Evolutionary conservation across 2,329 filamentous ascomycete species (phyloP).

Genomic region (Colletotrichum abscissum): DNA sequence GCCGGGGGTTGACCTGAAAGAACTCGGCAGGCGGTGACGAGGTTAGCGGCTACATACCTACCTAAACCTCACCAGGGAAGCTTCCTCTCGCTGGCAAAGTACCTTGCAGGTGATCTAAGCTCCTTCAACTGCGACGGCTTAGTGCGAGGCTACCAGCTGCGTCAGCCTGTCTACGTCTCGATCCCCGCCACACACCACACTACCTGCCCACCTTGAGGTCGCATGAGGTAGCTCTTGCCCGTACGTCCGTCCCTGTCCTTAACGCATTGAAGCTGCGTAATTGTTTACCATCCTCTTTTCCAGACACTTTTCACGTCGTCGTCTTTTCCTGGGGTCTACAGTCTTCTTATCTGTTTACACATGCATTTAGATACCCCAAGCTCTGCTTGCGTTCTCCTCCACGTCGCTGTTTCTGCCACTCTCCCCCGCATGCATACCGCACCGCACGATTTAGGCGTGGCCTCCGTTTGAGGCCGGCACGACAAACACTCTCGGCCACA

Average conservation of each 20-base stretch:
- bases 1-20: background rate
- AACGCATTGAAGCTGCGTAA: conserved; percentile 30
- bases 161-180: conserved; percentile 31
- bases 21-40: background rate
- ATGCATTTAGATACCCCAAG: conserved; percentile 24
- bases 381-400: background rate
- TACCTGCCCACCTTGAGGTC: conserved; percentile 17
- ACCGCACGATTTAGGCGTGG: background rate
- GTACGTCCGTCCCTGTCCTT: conserved; percentile 2
- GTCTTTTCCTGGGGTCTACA: background rate
- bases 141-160: conserved; percentile 27
- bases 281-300: conserved; percentile 1
- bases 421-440: background rate
- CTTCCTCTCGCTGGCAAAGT: background rate
- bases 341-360: background rate
- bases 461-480: background rate
- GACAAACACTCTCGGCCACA: background rate
- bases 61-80: background rate
- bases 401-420: background rate
- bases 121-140: background rate
- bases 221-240: conserved; percentile 12
- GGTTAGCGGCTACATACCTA: background rate
- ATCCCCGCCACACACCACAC: conserved; percentile 23
- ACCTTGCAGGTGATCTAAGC: background rate
- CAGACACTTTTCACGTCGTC: conserved; percentile 8